phyloP scores from a whole-genome alignment of 176 grass and related monocot species.

The Oryza australiensis region DNA sequence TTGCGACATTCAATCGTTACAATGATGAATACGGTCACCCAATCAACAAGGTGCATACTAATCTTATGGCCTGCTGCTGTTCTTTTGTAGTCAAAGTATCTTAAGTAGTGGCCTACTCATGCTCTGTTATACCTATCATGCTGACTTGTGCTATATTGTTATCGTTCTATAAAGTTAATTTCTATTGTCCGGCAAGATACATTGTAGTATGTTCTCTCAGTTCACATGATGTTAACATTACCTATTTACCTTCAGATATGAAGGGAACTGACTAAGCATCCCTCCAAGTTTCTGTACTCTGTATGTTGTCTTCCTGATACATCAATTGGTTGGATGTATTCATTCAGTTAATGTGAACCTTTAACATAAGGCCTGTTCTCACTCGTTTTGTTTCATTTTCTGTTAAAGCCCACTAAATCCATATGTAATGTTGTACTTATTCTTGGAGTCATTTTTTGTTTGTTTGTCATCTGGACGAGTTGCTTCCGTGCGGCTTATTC shows the following conservation, averaged over 20 bases:
- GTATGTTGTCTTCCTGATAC: neutral
- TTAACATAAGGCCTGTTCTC: neutral
- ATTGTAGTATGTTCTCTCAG: neutral
- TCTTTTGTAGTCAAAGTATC: neutral
- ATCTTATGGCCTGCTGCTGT: neutral
- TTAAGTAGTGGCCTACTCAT: neutral
- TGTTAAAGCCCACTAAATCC: neutral
- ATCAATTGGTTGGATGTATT: neutral
- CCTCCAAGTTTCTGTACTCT: neutral
- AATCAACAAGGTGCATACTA: constrained; percentile 73
- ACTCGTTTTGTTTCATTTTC: neutral
- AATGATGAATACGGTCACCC: constrained; percentile 75
- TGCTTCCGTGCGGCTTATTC: neutral
- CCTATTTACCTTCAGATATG: neutral
- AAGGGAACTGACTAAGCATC: neutral
- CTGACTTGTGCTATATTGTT: neutral
- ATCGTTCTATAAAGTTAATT: neutral
- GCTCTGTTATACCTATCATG: neutral
- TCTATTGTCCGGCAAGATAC: neutral
- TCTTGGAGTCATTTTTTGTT: neutral
- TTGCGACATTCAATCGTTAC: constrained; percentile 82
- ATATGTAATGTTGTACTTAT: neutral
- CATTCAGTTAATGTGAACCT: neutral
- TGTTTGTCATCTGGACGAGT: neutral
- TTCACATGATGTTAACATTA: neutral